Percentiles rank a stretch among this genome's conserved stretches.
These are phyloP conservation scores for Hyphopichia buzzinii DNA, from an alignment of 1,139 yeast genomes.

Conservation along the genomic window DNA sequence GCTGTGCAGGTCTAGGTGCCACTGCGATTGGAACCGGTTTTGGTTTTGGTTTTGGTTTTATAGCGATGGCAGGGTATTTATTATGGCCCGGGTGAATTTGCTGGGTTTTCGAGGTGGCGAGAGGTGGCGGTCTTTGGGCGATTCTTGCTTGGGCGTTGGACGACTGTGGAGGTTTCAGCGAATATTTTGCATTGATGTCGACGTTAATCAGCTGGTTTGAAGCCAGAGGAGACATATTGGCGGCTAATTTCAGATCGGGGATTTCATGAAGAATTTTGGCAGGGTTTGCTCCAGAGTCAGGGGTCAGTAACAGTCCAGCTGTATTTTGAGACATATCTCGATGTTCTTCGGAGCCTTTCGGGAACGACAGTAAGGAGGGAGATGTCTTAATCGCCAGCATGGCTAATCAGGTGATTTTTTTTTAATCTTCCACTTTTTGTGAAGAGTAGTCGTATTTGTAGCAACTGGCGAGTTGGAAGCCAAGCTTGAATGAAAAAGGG, in stretches of 20 bases:
- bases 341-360: not conserved
- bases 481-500: too few relatives aligned
- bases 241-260: not conserved
- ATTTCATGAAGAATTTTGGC: not conserved
- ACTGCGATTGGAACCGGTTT: slow-evolving; percentile 21
- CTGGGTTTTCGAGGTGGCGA: slow-evolving; percentile 4
- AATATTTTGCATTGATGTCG: not conserved
- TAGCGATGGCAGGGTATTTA: slow-evolving; percentile 40
- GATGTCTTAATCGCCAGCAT: not conserved
- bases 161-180: not conserved
- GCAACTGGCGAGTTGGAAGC: too few relatives aligned
- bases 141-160: not conserved
- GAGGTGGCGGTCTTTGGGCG: not conserved
- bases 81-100: slow-evolving; percentile 11
- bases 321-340: not conserved
- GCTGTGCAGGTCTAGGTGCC: slow-evolving; percentile 21
- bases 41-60: slow-evolving; percentile 30
- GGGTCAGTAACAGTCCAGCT: not conserved
- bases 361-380: not conserved
- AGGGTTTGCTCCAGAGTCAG: not conserved
- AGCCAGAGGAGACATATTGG: not conserved
- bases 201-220: slow-evolving; percentile 2
- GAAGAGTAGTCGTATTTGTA: too few relatives aligned
- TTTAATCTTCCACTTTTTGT: too few relatives aligned
- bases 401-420: not conserved